phyloP scores from a whole-genome alignment of 2,329 filamentous ascomycete genomes.

The Karstenula rhodostoma region DNA sequence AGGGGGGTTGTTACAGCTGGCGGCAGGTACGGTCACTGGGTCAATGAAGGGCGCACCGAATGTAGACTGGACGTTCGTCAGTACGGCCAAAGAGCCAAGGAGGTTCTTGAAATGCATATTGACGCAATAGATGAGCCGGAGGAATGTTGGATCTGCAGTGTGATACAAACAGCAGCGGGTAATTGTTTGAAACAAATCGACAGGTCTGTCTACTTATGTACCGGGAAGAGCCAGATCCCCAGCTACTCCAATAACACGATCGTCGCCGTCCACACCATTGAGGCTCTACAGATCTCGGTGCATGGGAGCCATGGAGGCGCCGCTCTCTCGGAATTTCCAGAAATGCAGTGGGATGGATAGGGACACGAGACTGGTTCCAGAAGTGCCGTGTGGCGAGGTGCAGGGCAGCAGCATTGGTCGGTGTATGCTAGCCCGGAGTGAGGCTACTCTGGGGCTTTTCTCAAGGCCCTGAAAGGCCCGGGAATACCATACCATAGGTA shows the following conservation, averaged over 20 bases:
- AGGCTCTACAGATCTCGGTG: slow-evolving; percentile 1
- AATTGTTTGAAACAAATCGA: not conserved
- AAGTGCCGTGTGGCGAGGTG: not conserved
- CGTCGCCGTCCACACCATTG: not conserved
- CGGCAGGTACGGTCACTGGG: too few relatives aligned
- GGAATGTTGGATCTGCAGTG: not conserved
- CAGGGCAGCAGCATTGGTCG: not conserved
- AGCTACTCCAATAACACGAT: not conserved
- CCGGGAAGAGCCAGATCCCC: not conserved
- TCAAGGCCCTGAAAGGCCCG: not conserved
- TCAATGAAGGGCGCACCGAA: not conserved
- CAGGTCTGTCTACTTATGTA: not conserved
- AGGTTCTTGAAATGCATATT: not conserved
- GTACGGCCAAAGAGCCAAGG: not conserved
- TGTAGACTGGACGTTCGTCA: not conserved
- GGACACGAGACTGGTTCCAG: not conserved
- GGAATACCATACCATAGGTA: not conserved
- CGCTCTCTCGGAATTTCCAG: not conserved
- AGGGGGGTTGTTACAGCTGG: not conserved
- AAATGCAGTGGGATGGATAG: not conserved
- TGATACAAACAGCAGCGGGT: not conserved
- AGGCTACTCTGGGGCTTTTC: not conserved
- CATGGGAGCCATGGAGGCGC: not conserved
- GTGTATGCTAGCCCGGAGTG: not conserved
- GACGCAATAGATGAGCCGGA: not conserved